These are phyloP conservation scores for Onygenales sp. DNA, from an alignment of 2,329 filamentous ascomycete genomes.

Conservation along the genomic window DNA sequence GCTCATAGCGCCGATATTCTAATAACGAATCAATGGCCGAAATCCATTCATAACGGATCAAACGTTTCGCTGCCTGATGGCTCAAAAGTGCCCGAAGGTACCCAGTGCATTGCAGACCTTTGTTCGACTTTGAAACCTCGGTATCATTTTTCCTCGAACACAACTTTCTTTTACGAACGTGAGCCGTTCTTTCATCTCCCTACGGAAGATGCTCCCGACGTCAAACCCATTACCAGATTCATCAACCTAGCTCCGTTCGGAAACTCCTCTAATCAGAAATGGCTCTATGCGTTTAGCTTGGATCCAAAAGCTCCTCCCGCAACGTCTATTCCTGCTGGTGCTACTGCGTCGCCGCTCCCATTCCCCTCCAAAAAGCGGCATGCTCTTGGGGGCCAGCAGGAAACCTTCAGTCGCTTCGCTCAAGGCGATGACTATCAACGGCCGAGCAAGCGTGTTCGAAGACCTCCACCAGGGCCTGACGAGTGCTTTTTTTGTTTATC, in stretches of 20 bases:
- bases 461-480: conserved; percentile 53
- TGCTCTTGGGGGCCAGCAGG: conserved; percentile 23
- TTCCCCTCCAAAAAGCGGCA: conserved; percentile 50
- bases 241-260: conserved; percentile 75
- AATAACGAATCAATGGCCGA: conserved; percentile 79
- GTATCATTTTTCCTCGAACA: conserved; percentile 74
- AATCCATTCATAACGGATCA: conserved; percentile 60
- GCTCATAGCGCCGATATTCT: conserved; percentile 77
- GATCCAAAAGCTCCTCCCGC: conserved; percentile 53
- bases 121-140: conserved; percentile 73
- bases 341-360: conserved; percentile 61
- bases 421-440: conserved; percentile 27
- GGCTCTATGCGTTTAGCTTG: conserved; percentile 54
- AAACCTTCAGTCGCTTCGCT: conserved; percentile 30
- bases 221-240: conserved; percentile 67
- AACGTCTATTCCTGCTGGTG: conserved; percentile 55
- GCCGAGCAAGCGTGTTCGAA: conserved; percentile 35
- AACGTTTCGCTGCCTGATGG: conserved; percentile 51
- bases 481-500: conserved; percentile 94
- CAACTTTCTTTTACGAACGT: conserved; percentile 70
- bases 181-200: conserved; percentile 77
- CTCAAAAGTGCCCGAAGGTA: conserved; percentile 42
- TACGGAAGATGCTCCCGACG: conserved; percentile 43
- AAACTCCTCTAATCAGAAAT: conserved; percentile 64
- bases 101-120: conserved; percentile 67